These are phyloP conservation scores for Yamadazyma sp. DNA, from an alignment of 1,139 yeast species.

Conservation along the genomic window DNA sequence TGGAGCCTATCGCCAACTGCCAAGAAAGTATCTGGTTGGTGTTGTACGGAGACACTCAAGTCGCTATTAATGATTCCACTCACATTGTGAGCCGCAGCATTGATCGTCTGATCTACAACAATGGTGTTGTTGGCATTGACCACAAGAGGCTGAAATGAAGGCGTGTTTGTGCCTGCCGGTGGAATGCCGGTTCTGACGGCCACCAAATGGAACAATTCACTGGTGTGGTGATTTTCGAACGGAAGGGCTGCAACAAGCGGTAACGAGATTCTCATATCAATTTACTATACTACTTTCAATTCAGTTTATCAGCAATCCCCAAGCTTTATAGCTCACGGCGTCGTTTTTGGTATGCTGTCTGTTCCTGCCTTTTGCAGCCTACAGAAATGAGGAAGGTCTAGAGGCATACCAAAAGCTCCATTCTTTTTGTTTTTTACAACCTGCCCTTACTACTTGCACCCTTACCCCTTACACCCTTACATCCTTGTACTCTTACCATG, in stretches of 20 bases:
- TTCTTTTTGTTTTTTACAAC: no score
- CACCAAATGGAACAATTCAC: constrained; percentile 10
- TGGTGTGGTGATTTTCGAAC: constrained; percentile 1
- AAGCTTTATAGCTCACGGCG: no score
- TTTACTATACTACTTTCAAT: no score
- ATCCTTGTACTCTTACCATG: background rate
- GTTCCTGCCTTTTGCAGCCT: background rate
- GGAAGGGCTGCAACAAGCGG: no score
- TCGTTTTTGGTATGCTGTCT: no score
- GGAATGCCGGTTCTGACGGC: constrained; percentile 9
- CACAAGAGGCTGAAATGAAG: constrained; percentile 7
- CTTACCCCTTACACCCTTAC: no score
- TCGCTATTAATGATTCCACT: constrained; percentile 9
- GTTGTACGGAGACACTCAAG: constrained; percentile 5
- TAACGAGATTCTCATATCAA: background rate
- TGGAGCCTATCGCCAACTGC: constrained; percentile 2
- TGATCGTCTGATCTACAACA: constrained; percentile 6
- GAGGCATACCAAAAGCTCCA: no score
- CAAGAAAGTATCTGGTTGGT: constrained; percentile 2
- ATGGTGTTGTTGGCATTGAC: constrained; percentile 4
- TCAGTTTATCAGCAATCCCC: no score
- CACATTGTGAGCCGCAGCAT: constrained; percentile 5
- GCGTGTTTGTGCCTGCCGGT: background rate
- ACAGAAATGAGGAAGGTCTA: no score
- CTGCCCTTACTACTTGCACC: no score